A percentile compares a stretch with the other conserved stretches of the same genome.
phyloP scores from a whole-genome alignment of 129 eudicot genomes.

The Chrysanthemum makinoi region DNA sequence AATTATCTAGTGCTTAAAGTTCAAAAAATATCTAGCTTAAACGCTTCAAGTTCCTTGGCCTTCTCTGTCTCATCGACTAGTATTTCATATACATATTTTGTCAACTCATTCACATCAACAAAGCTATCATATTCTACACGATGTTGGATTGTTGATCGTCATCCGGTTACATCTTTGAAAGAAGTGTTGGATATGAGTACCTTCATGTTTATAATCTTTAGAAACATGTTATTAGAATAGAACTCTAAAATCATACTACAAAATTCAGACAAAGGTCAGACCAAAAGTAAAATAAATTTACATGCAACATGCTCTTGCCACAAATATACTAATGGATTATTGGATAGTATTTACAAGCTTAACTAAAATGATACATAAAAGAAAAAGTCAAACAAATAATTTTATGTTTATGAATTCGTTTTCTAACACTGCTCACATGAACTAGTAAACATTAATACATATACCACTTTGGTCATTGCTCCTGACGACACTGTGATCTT shows the following conservation, averaged over 20 bases:
- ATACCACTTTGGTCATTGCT: conserved; percentile 14
- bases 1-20: neutral
- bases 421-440: conserved; percentile 18
- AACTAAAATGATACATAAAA: conserved; percentile 18
- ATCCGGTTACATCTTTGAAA: neutral
- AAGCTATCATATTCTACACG: neutral
- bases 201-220: neutral
- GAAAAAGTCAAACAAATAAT: conserved; percentile 2
- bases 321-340: conserved; percentile 12
- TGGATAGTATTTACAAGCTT: conserved; percentile 23
- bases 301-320: neutral
- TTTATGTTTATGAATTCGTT: conserved; percentile 13
- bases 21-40: neutral
- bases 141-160: neutral
- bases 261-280: neutral
- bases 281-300: neutral
- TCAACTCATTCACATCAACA: neutral
- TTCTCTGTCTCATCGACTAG: neutral
- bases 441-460: conserved; percentile 11
- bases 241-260: neutral
- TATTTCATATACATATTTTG: neutral
- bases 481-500: conserved; percentile 15
- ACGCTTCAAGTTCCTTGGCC: neutral
- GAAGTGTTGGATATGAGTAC: neutral
- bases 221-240: no score